Evolutionary conservation across 2,329 filamentous ascomycete species (phyloP), one percentile per base, ranked within the genome.

Genomic region (Acrocalymma vagum): DNA sequence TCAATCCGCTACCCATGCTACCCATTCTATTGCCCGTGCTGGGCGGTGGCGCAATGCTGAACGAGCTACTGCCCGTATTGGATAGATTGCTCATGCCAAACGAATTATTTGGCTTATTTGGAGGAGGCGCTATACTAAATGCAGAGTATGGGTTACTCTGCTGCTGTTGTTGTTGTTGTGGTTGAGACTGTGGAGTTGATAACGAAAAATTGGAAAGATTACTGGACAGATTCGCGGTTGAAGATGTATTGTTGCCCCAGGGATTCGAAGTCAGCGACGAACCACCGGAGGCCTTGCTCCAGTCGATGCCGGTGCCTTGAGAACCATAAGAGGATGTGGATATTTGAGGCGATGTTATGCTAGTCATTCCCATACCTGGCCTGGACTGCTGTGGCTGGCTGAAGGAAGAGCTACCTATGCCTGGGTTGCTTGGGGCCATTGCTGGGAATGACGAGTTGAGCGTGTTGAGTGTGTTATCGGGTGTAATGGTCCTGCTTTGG

Each of bases 151-250:
- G 62, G 33, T 52, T 61, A 13, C 51, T 55, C 17, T 63, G 51
- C n/a, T 27, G 25, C 22, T 49, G 39, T 17, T 42, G 43, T 28
- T 56, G 51, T 8, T 42, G 28, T 20, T 53, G 50, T 11, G 48
- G 20, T 13, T 58, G 57, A 14, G 53, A 38, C 13, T 45, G 79
- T 62, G 11, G 77, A 69, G 80, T 80, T 81, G 67, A 82, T 76
- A 41, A 82, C 77, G 40, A 82, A 45, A 68, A 71, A 11, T 76
- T 73, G 1, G 75, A 69, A 5, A 61, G 45, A 4, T 45, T 43
- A 34, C 45, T 51, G 28, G 59, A 25, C 24, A 38, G 44, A 18
- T 29, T 43, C 28, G 41, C 45, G 9, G 39, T 48, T 16, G 44
- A 55, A 2, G 57, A 50, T 3, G 42, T 36, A 17, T 35, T 51